A percentile compares a stretch with the other conserved stretches of the same genome.
These are phyloP conservation scores for Hanseniaspora pseudoguilliermondii DNA, from an alignment of 805 yeast genomes.

Conservation along the genomic window DNA sequence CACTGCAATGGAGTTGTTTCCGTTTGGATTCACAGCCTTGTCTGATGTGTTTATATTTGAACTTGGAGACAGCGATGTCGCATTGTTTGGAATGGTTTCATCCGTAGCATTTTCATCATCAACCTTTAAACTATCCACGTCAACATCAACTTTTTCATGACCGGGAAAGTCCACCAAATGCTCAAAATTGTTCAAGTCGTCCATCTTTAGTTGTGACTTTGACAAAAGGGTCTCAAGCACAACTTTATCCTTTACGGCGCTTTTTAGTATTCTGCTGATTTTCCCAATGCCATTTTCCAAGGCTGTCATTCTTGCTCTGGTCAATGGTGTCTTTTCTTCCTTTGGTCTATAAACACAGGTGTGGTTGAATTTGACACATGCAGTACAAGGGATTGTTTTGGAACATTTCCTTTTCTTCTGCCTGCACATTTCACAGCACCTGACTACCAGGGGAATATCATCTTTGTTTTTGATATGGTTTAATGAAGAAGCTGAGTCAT, in stretches of 20 bases:
- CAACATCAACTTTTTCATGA: neutral
- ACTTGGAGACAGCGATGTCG: neutral
- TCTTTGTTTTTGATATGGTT: neutral
- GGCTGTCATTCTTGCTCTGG: slow-evolving; percentile 65
- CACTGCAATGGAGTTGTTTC: neutral
- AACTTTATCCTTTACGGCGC: slow-evolving; percentile 35
- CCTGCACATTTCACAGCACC: slow-evolving; percentile 67
- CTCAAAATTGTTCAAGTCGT: slow-evolving; percentile 7
- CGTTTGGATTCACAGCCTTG: neutral
- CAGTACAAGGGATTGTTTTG: slow-evolving; percentile 65
- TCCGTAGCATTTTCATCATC: neutral
- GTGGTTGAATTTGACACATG: slow-evolving; percentile 62
- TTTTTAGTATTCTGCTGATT: slow-evolving; percentile 36
- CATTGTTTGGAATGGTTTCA: neutral
- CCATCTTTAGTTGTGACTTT: neutral
- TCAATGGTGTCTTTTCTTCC: slow-evolving; percentile 64
- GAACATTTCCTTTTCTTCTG: slow-evolving; percentile 69
- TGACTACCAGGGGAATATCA: slow-evolving; percentile 15
- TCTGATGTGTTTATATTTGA: neutral
- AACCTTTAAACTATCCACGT: neutral
- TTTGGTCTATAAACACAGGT: slow-evolving; percentile 69
- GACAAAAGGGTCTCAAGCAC: slow-evolving; percentile 12
- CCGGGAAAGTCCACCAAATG: neutral
- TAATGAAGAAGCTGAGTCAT: neutral
- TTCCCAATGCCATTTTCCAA: slow-evolving; percentile 39